phyloP scores from a whole-genome alignment of 192 early-diverging fungal genomes.

The Podila epicladia region DNA sequence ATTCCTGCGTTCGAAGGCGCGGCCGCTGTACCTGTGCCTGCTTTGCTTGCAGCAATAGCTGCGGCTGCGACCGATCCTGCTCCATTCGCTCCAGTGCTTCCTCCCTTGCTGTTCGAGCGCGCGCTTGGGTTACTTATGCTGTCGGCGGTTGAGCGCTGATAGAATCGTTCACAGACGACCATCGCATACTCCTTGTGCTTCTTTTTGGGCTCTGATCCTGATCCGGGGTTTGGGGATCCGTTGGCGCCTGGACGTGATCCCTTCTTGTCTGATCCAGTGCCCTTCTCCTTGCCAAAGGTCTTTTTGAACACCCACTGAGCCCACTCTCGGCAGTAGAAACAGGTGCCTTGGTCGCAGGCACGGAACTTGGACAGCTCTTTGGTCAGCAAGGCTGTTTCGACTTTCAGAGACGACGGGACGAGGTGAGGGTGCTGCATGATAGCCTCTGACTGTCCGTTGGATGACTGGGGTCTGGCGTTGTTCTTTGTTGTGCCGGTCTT shows the following conservation, averaged over 20 bases:
- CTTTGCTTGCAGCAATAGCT: constrained; percentile 44
- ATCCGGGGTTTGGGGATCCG: background rate
- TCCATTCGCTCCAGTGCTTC: constrained; percentile 13
- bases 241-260: constrained; percentile 48
- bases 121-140: background rate
- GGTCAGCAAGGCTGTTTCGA: constrained; percentile 68
- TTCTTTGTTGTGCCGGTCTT: constrained; percentile 15
- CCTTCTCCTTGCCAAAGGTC: constrained; percentile 56
- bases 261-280: constrained; percentile 23
- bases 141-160: constrained; percentile 48
- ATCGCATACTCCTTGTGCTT: constrained; percentile 51
- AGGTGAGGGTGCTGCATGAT: constrained; percentile 41
- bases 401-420: constrained; percentile 63
- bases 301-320: constrained; percentile 81
- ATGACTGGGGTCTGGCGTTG: constrained; percentile 4
- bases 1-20: constrained; percentile 11
- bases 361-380: constrained; percentile 79
- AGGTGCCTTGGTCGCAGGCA: constrained; percentile 74
- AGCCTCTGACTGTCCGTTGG: constrained; percentile 24
- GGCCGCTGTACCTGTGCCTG: constrained; percentile 27
- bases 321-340: constrained; percentile 86
- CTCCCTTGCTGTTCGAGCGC: background rate
- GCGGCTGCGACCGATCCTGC: constrained; percentile 42
- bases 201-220: constrained; percentile 30
- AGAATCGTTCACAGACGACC: constrained; percentile 46